Conservation (phyloP, 257 asterid species). For the Avicennia marina region DNA sequence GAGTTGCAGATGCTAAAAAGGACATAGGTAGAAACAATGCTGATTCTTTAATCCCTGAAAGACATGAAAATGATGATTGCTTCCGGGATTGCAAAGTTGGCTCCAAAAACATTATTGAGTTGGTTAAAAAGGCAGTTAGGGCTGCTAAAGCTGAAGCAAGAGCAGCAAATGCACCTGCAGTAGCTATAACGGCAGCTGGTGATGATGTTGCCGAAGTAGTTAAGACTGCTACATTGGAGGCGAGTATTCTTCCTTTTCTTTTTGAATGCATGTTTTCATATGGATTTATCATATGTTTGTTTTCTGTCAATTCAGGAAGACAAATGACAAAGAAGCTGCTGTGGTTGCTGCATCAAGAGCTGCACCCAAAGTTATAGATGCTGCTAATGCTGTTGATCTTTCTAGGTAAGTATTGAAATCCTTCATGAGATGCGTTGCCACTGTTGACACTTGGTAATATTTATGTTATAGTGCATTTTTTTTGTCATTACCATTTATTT, state of each 20-base stretch:
- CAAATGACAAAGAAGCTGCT: conserved; percentile 83
- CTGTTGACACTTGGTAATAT: conserved; percentile 7
- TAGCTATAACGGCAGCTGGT: conserved; percentile 87
- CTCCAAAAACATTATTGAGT: conserved; percentile 60
- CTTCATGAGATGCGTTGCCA: conserved; percentile 12
- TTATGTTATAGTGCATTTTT: conserved; percentile 5
- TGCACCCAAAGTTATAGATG: conserved; percentile 87
- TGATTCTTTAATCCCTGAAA: conserved; percentile 44
- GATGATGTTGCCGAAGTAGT: conserved; percentile 99
- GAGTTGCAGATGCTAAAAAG: conserved; percentile 51
- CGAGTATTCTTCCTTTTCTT: conserved; percentile 27
- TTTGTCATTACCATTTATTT: neutral
- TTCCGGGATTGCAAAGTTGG: conserved; percentile 83
- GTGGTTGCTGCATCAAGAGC: conserved; percentile 83
- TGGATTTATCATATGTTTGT: neutral
- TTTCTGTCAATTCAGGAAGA: conserved; percentile 46
- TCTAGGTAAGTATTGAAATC: conserved; percentile 49
- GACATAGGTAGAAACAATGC: conserved; percentile 27
- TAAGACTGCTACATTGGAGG: conserved; percentile 92
- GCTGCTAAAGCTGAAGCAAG: conserved; percentile 99
- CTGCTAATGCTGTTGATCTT: conserved; percentile 66
- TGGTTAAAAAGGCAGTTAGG: conserved; percentile 82
- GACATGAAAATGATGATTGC: conserved; percentile 88
- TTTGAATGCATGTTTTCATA: conserved; percentile 6
- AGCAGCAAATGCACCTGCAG: conserved; percentile 83